A percentile compares a stretch with the other conserved stretches of the same genome.
phyloP scores from a whole-genome alignment of 257 asterid species.

The Nicotiana knightiana region DNA sequence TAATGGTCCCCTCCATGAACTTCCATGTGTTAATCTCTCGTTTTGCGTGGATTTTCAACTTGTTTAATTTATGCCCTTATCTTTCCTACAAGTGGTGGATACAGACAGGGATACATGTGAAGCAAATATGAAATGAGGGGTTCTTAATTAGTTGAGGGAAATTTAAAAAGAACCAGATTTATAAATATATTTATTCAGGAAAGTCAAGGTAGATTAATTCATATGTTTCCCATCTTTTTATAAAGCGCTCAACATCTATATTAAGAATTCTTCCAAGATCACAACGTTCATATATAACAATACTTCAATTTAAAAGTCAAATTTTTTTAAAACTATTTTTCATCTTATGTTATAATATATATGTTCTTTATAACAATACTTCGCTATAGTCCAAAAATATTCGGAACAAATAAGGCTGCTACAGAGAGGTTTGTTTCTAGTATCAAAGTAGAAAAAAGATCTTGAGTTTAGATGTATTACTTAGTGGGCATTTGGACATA shows the following conservation, averaged over 20 bases:
- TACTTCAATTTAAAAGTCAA: no score
- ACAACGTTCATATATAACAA: no score
- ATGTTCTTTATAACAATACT: no score
- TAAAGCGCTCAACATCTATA: neutral
- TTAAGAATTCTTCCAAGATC: neutral
- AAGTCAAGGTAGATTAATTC: neutral
- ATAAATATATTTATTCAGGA: no score
- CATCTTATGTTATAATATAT: no score
- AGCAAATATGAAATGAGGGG: neutral
- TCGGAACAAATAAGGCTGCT: no score
- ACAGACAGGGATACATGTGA: neutral
- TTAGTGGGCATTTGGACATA: no score
- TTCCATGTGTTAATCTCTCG: constrained; percentile 24
- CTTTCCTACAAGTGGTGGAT: neutral
- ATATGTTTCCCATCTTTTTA: neutral
- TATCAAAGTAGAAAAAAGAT: no score
- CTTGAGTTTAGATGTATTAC: no score
- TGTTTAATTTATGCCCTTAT: neutral
- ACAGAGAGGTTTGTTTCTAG: no score
- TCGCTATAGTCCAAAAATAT: no score
- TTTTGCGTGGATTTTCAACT: constrained; percentile 8
- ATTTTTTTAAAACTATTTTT: no score
- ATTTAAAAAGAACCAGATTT: neutral
- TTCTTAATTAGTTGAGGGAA: neutral
- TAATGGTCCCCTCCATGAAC: constrained; percentile 24